These are phyloP conservation scores for Pythium sukuiense DNA, from an alignment of 352 stramenopile species.

Conservation along the genomic window DNA sequence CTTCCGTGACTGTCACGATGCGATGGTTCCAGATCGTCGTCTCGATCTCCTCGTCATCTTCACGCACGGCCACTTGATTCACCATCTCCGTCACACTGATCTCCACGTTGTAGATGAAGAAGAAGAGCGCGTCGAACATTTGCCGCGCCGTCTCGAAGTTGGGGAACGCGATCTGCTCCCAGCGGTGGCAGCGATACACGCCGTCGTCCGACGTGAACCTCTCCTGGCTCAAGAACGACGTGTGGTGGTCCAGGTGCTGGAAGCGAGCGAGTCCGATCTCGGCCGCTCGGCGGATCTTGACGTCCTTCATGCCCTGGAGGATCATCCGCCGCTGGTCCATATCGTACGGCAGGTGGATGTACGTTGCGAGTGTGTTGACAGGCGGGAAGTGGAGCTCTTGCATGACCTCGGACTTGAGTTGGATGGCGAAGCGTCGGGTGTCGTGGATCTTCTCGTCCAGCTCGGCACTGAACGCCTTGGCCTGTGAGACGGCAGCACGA, in stretches of 20 bases:
- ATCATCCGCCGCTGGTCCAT: neutral
- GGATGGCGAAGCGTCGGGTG: neutral
- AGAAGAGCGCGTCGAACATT: conserved; percentile 43
- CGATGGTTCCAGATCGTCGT: too few species aligned
- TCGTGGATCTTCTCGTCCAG: conserved; percentile 9
- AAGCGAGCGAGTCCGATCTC: neutral
- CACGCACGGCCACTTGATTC: too few species aligned
- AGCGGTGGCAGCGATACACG: conserved; percentile 6
- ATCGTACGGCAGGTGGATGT: conserved; percentile 7
- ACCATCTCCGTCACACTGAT: too few species aligned
- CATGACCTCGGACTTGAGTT: conserved; percentile 7
- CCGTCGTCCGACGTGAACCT: conserved; percentile 1
- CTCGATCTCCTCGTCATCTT: too few species aligned
- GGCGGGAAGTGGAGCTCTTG: neutral
- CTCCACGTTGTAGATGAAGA: conserved; percentile 47
- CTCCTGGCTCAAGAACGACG: conserved; percentile 1
- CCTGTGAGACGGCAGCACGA: neutral
- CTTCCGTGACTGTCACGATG: conserved; percentile 31
- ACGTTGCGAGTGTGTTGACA: neutral
- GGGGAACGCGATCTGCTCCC: conserved; percentile 40
- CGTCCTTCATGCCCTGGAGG: neutral
- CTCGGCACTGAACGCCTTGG: neutral
- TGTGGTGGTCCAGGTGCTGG: neutral
- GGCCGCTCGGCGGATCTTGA: neutral
- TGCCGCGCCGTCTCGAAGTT: conserved; percentile 37